Base-by-base conservation (phyloP, 2,329 filamentous ascomycete genomes). In the Decorospora gaudefroyi region DNA sequence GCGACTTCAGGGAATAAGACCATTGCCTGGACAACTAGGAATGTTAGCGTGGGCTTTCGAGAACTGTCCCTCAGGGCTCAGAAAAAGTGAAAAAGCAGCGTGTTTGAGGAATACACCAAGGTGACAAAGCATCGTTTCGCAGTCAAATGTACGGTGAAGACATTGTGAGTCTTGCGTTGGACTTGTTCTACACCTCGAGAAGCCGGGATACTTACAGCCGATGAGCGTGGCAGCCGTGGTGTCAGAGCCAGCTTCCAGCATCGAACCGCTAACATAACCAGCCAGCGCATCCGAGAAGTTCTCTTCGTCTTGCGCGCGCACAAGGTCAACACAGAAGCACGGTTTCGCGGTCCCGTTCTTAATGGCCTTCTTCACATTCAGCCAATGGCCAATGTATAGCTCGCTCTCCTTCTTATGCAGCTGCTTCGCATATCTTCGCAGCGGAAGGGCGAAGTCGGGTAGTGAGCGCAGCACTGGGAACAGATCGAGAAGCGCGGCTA, bases 381-480 rank as follows among this genome's bases (percentile, higher is more conserved):
- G 25, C 55, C 58, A 66, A 35, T 62, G 58, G 6, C 49, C 33
- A 0, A 57, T 27, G 15, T 62, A 66, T 3, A 64, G 42, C 4
- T 48, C 62, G n/a, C 68, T 71, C 47, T 80, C 77, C 2, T 64
- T 59, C 23, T 61, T 46, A 40, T 80, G 76, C 0, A 78, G 51
- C 12, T 69, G 55, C 39, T 69, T 73, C 0, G 74, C 76, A 17
- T 73, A 66, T 17, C 53, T 60, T 15, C 67, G 65, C 15, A 65
- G 53, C 0, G 76, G 74, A n/a, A 60, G 10, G 0, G 53, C 41
- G 10, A 40, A 43, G 9, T 53, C 55, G 2, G 62, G 61, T 5
- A 82, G 64, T 2, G 49, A 44, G 12, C 74, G 67, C 1, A 80
- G 51, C 0, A 74, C 38, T 0, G 78, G 78, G 40, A 72, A 79